Base-by-base conservation (phyloP, 139 green algal genomes). In the Coelastrella sp. region DNA sequence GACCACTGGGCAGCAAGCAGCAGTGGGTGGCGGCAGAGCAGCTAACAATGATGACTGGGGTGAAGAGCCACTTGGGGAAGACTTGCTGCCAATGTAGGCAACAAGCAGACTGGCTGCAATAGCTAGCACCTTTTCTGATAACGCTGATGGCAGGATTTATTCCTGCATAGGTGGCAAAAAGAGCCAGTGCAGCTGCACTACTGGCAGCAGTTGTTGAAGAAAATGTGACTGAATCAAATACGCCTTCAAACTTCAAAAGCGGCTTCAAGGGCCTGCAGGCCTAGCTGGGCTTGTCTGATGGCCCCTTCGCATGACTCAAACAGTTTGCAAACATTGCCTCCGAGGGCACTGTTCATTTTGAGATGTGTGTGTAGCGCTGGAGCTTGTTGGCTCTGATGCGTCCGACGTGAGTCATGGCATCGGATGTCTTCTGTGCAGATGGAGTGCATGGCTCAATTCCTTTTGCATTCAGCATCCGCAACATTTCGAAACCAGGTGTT, bases 21-120 rank as follows among this genome's bases (percentile, higher is more conserved):
- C 78, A 92, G 9, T 94, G 95, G 85, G 86, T 92, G 70, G 72
- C 19, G 27, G 76, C 35, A 92, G 56, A 80, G 90, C 57, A 76
- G 66, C 68, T 11, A 78, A 91, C 22, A 90, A 80, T 20, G 95
- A 96, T 89, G 94, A 96, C 61, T 96, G 94, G 95, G 94, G 93
- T 27, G 95, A 94, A 57, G 95, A 96, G 75, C 79, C 94, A 87
- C 92, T 97, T 9, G 94, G 94, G 7, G 94, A 96, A 56, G 95
- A 97, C 74, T 76, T 97, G 78, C 86, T 97, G 85, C 94, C 94
- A 0, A 95, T 95, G 94, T 87, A 65, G 60, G 79, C 57, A 81
- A 8, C 49, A 84, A 56, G 35, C 78, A 68, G 20, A 24, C 70
- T 12, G 70, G 70, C n/a, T 25, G 10, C 8, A 12, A 78, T 78